Conservation (phyloP, 2,329 filamentous ascomycete genomes). For the Paraconiothyrium brasiliense region DNA sequence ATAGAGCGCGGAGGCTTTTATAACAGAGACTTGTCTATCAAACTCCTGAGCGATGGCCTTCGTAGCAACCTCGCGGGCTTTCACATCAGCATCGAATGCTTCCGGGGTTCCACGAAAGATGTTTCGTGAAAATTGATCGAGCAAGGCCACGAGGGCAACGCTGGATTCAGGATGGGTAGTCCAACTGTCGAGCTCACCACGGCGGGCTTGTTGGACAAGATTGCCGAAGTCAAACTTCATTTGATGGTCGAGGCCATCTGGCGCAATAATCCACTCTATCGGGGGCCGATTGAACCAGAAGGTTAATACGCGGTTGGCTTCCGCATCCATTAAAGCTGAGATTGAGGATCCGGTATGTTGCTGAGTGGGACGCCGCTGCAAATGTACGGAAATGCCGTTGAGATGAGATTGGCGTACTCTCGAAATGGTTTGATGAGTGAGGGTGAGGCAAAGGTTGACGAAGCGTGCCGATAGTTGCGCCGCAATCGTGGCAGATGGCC, state of each 20-base stretch:
- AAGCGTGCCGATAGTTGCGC: not conserved
- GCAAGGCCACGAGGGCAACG: slow-evolving; percentile 22
- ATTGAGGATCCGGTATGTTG: not conserved
- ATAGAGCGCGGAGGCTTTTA: slow-evolving; percentile 25
- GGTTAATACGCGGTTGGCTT: slow-evolving; percentile 14
- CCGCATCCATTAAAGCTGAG: not conserved
- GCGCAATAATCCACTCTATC: slow-evolving; percentile 24
- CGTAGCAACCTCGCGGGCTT: slow-evolving; percentile 18
- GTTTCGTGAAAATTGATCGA: slow-evolving; percentile 27
- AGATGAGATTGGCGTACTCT: not conserved
- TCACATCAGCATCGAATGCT: slow-evolving; percentile 22
- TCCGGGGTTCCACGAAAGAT: slow-evolving; percentile 24
- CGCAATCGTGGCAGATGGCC: not conserved
- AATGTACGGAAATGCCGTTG: not conserved
- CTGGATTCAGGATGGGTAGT: slow-evolving; percentile 16
- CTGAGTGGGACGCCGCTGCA: not conserved
- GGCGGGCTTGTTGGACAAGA: slow-evolving; percentile 23
- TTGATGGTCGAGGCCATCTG: slow-evolving; percentile 24
- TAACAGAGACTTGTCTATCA: slow-evolving; percentile 25
- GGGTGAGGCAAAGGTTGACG: not conserved
- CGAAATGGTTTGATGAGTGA: not conserved
- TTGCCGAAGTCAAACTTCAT: slow-evolving; percentile 23
- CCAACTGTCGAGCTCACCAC: slow-evolving; percentile 23
- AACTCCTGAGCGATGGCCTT: slow-evolving; percentile 25
- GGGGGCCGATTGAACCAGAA: slow-evolving; percentile 27